Conservation (phyloP, 2,329 filamentous ascomycete species). For the Ascochyta clinopodiicola region DNA sequence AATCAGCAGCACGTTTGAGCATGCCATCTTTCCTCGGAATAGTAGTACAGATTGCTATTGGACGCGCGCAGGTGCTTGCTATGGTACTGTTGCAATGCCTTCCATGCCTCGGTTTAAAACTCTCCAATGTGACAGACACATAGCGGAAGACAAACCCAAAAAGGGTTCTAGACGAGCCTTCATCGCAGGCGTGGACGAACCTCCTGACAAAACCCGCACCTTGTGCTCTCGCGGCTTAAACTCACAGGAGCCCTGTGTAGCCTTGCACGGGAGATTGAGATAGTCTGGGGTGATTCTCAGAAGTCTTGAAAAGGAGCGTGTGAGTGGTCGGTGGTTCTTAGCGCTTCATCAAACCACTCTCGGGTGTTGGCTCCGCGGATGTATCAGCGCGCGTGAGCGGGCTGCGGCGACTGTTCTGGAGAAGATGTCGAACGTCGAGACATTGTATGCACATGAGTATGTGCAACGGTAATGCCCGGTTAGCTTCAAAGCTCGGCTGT, state of each 20-base stretch:
- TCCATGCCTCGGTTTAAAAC: not conserved
- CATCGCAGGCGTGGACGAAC: not conserved
- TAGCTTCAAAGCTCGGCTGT: too few species aligned
- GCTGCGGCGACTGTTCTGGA: not conserved
- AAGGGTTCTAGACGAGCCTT: not conserved
- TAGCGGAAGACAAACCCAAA: not conserved
- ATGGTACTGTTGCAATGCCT: not conserved
- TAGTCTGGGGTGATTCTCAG: not conserved
- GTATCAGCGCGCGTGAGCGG: not conserved
- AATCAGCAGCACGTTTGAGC: not conserved
- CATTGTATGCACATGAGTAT: not conserved
- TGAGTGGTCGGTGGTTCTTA: not conserved
- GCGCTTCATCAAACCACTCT: not conserved
- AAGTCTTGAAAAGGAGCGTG: constrained; percentile 10
- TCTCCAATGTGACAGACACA: not conserved
- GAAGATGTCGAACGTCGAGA: not conserved
- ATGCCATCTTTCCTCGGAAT: not conserved
- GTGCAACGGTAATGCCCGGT: too few species aligned
- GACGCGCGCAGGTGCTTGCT: not conserved
- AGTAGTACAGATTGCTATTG: not conserved
- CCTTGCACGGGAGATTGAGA: constrained; percentile 8
- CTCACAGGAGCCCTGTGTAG: constrained; percentile 2
- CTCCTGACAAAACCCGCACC: constrained; percentile 8
- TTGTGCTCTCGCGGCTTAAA: constrained; percentile 1
- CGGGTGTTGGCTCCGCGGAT: not conserved